Percentiles rank a stretch among this genome's conserved stretches.
Conservation (phyloP, 108 stramenopile genomes). For the Cyclostephanos invisitatus region DNA sequence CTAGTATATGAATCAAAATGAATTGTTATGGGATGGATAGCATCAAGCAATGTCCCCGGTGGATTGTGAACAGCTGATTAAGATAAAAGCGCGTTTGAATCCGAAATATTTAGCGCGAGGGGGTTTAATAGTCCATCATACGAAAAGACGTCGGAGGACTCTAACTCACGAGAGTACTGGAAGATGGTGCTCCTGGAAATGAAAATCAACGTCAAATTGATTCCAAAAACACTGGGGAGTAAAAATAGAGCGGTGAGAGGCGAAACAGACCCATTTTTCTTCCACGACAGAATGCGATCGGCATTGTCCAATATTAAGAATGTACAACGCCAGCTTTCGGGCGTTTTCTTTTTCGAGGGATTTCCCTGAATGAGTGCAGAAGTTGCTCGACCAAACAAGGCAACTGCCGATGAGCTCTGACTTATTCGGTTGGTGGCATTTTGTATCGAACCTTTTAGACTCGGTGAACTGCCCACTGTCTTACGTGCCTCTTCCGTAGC, state of each 20-base stretch:
- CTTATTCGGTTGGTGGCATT: slow-evolving; percentile 1
- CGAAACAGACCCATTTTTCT: slow-evolving; percentile 38
- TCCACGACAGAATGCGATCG: slow-evolving; percentile 61
- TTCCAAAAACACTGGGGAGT: slow-evolving; percentile 61
- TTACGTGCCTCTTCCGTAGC: neutral
- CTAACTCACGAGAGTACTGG: slow-evolving; percentile 53
- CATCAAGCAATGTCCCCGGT: slow-evolving; percentile 45
- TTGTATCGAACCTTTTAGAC: slow-evolving; percentile 5
- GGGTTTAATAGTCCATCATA: neutral
- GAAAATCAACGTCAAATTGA: slow-evolving; percentile 66
- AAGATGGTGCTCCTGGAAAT: slow-evolving; percentile 54
- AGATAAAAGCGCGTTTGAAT: neutral
- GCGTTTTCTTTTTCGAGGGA: slow-evolving; percentile 1
- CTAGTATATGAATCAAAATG: slow-evolving; percentile 55
- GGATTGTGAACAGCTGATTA: slow-evolving; percentile 37
- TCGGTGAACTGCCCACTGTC: neutral
- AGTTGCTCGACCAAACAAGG: slow-evolving; percentile 37
- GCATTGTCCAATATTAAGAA: slow-evolving; percentile 74
- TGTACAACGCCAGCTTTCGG: slow-evolving; percentile 36
- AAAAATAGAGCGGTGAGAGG: slow-evolving; percentile 57
- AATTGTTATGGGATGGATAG: slow-evolving; percentile 51
- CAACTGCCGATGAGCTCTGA: slow-evolving; percentile 24
- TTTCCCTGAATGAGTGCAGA: slow-evolving; percentile 36
- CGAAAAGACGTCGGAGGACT: neutral
- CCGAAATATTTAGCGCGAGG: neutral